Evolutionary conservation across 495 filamentous ascomycete species (phyloP).

Genomic region (Ascodesmis nigricans): DNA sequence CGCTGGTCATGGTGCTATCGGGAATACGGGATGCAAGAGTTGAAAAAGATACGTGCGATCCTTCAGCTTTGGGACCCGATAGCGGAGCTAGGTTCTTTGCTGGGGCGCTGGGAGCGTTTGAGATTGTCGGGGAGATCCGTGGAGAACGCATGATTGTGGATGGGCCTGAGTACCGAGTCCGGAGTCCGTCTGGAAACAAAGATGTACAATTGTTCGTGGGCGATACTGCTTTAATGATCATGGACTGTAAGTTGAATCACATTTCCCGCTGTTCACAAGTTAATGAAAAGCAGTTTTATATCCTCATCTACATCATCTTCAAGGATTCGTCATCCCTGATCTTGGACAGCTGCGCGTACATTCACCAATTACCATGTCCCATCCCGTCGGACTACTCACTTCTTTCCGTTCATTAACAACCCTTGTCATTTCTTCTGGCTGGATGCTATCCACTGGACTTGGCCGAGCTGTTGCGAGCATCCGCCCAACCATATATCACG

Average conservation of each 20-base stretch:
- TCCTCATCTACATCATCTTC: conserved; percentile 18
- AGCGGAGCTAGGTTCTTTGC: conserved; percentile 17
- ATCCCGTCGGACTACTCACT: conserved; percentile 15
- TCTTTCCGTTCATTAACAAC: conserved; percentile 14
- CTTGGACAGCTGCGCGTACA: conserved; percentile 18
- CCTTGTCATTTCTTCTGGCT: conserved; percentile 20
- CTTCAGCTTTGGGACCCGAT: conserved; percentile 5
- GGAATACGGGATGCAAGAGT: conserved; percentile 7
- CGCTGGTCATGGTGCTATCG: conserved; percentile 19
- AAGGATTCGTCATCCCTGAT: conserved; percentile 19
- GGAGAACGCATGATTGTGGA: conserved; percentile 18
- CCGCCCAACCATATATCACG: conserved; percentile 8
- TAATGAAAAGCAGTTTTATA: conserved; percentile 12
- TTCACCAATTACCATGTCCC: conserved; percentile 15
- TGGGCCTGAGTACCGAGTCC: conserved; percentile 14
- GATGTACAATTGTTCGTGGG: conserved; percentile 20
- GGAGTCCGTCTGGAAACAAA: conserved; percentile 14
- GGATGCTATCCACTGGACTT: conserved; percentile 19
- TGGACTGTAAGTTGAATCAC: conserved; percentile 20
- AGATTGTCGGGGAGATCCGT: conserved; percentile 13
- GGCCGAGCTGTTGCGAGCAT: conserved; percentile 19
- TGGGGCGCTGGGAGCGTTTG: conserved; percentile 15
- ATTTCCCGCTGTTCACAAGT: no score
- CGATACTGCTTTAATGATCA: conserved; percentile 22
- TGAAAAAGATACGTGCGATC: not conserved